Conservation (phyloP, 257 asterid genomes). For the Mitragyna speciosa region DNA sequence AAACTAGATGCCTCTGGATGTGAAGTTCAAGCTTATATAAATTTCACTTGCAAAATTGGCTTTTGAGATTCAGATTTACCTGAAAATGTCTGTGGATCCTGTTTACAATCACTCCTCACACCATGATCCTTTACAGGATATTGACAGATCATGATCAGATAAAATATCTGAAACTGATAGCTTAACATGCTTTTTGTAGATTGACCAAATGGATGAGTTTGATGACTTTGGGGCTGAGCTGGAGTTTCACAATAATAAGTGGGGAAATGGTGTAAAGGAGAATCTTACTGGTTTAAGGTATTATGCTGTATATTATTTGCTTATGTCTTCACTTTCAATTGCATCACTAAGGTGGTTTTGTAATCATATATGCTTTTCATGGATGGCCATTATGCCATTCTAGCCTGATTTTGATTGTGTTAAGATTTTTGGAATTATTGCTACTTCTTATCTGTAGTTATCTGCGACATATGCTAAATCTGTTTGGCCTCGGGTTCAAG, state of each 20-base stretch:
- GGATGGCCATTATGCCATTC: not conserved
- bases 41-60: not conserved
- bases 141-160: not conserved
- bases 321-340: no score
- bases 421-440: not conserved
- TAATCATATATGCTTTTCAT: not conserved
- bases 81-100: not conserved
- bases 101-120: no score
- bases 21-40: not conserved
- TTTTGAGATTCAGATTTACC: not conserved
- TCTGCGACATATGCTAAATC: not conserved
- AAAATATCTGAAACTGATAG: not conserved
- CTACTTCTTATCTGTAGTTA: not conserved
- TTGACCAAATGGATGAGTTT: conserved; percentile 34
- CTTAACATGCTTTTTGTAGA: conserved; percentile 35
- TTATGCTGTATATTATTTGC: not conserved
- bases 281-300: conserved; percentile 52
- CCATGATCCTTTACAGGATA: no score
- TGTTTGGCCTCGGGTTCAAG: not conserved
- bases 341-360: not conserved
- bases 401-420: not conserved
- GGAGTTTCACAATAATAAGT: conserved; percentile 34
- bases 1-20: not conserved
- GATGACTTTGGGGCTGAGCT: conserved; percentile 40
- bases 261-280: conserved; percentile 31